Base-by-base conservation (phyloP, 1,284 basidiomycete genomes). In the Ustilago esculenta region DNA sequence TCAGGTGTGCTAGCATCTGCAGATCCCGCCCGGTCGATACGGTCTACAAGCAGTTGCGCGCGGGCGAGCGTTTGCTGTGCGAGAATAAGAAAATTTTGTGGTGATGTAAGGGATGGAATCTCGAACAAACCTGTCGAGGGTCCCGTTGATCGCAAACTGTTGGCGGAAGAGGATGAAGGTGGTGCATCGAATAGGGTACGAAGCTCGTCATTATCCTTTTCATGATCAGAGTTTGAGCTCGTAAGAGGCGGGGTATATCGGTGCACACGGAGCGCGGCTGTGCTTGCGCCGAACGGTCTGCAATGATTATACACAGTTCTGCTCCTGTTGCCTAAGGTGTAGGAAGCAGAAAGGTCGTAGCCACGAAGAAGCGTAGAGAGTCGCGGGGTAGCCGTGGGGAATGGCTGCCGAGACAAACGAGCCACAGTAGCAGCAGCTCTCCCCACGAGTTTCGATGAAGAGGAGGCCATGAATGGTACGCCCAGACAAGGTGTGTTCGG, bases 21-120 rank as follows among this genome's bases (percentile, higher is more conserved):
- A 14, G 56, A 54, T 5, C 65, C 65, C 0, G 79, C 80, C 14
- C 57, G 45, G 18, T 70, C 66, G 53, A 81, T 80, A 10, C 80
- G 67, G 23, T 75, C 50, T 9, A 81, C 80, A 5, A 81, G 68
- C 11, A 81, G 67, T 53, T 79, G 77, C n/a, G 77, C 73, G 15
- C 80, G 72, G 2, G 73, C 55, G 5, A 81, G 51, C 2, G 80
- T 76, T 24, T 73, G 58, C 37, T 77, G 56, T 6, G 79, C 79
- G 1, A 81, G 60, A 10, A 52, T 34, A 40, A 74, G 41, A 42
- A 81, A 80, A 35, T 55, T 63, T 4, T 53, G 41, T 1, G 79
- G 77, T 23, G 66, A 60, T 1, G 67, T 59, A n/a, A 81, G 57
- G 3, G 76, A 65, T 1, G 72, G 74, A 12, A 76, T 63, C 33